Evolutionary conservation across 106 monocot genomes (phyloP).

Genomic region (Alisma plantagoaquatica): DNA sequence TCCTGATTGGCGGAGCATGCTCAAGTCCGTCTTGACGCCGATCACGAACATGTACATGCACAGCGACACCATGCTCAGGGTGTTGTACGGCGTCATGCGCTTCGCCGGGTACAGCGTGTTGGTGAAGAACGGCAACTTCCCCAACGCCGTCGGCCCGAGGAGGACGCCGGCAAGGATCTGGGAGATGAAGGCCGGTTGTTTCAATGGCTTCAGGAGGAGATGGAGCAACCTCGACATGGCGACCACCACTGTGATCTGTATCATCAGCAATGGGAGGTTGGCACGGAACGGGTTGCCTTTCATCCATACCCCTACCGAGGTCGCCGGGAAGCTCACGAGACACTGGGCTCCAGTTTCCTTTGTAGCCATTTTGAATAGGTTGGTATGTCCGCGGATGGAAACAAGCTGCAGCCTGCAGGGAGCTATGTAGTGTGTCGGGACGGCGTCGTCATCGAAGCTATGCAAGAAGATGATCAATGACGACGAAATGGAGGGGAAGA

Average conservation of each 20-base stretch:
- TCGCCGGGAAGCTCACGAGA: neutral
- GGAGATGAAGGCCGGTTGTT: conserved; percentile 12
- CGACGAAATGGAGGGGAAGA: no score
- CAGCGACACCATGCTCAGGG: conserved; percentile 2
- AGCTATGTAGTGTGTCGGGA: no score
- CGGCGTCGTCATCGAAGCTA: no score
- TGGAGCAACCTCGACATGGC: conserved; percentile 1
- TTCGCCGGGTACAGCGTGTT: neutral
- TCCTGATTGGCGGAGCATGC: conserved; percentile 14
- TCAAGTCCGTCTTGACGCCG: conserved; percentile 37
- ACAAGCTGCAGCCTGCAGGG: no score
- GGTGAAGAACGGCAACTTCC: neutral
- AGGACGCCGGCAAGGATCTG: conserved; percentile 1
- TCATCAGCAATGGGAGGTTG: conserved; percentile 7
- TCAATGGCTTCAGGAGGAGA: neutral
- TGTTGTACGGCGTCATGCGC: conserved; percentile 1
- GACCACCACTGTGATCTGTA: conserved; percentile 12
- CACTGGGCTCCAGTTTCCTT: conserved; percentile 8
- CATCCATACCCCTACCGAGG: conserved; percentile 5
- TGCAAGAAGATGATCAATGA: no score
- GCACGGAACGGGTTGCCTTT: conserved; percentile 4
- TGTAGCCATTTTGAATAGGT: no score
- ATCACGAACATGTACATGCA: conserved; percentile 30
- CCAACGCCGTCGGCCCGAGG: neutral
- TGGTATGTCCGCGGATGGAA: no score